phyloP scores from a whole-genome alignment of 306 rosid species.

The Trifolium subterraneum region DNA sequence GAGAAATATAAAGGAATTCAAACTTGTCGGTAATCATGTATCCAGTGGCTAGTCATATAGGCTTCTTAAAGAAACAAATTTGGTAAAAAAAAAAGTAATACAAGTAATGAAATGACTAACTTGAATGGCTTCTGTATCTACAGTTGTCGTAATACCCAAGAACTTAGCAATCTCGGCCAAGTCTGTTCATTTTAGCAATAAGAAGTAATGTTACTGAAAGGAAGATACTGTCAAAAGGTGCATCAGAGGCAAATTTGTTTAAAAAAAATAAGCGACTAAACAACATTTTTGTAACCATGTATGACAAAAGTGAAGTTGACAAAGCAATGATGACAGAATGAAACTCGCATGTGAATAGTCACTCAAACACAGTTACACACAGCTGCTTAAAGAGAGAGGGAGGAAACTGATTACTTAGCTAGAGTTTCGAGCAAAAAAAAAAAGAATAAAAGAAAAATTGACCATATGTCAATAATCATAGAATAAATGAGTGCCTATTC shows the following conservation, averaged over 20 bases:
- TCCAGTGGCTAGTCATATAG: constrained; percentile 2
- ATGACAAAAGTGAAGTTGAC: constrained; percentile 12
- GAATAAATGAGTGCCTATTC: not conserved
- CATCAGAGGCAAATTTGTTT: constrained; percentile 3
- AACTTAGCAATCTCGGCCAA: constrained; percentile 94
- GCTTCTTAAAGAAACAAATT: constrained; percentile 7
- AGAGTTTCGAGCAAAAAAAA: too few species aligned
- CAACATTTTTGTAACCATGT: not conserved
- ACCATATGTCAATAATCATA: not conserved
- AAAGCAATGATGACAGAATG: constrained; percentile 3
- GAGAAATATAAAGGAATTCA: constrained; percentile 11
- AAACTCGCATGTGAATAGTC: constrained; percentile 21
- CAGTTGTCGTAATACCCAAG: constrained; percentile 73
- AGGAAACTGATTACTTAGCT: too few species aligned
- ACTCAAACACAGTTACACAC: too few species aligned
- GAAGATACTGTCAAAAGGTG: constrained; percentile 21
- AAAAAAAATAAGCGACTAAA: constrained; percentile 10
- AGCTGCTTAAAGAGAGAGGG: too few species aligned
- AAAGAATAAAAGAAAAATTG: not conserved
- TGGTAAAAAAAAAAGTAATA: not conserved
- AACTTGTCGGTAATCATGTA: constrained; percentile 12
- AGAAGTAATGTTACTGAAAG: constrained; percentile 21
- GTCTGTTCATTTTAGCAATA: constrained; percentile 59
- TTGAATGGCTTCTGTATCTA: constrained; percentile 90
- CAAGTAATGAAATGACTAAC: constrained; percentile 52